A percentile compares a stretch with the other conserved stretches of the same genome.
Evolutionary conservation across 805 yeast genomes (phyloP).

Genomic region (Ogataea methanolica): DNA sequence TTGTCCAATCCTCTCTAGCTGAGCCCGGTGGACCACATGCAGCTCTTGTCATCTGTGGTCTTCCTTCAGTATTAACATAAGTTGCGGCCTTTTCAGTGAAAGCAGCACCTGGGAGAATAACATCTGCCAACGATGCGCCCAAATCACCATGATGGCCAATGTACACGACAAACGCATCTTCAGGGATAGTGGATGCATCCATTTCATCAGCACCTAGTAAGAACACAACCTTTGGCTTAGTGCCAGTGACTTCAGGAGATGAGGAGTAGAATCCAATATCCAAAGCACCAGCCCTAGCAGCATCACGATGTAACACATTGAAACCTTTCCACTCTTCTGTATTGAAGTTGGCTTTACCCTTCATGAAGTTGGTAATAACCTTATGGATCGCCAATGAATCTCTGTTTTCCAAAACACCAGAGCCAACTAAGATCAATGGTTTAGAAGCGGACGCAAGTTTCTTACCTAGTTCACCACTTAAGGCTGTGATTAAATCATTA

Average conservation of each 20-base stretch:
- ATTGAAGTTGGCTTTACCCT: slow-evolving; percentile 52
- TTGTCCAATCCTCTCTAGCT: slow-evolving; percentile 91
- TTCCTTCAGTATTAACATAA: slow-evolving; percentile 85
- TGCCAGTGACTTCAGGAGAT: slow-evolving; percentile 39
- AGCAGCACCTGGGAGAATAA: slow-evolving; percentile 81
- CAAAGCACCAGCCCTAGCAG: slow-evolving; percentile 82
- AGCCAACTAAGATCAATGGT: slow-evolving; percentile 78
- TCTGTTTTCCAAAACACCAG: slow-evolving; percentile 65
- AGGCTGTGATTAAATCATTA: slow-evolving; percentile 52
- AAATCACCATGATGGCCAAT: slow-evolving; percentile 91
- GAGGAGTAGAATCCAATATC: slow-evolving; percentile 72
- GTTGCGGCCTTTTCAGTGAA: slow-evolving; percentile 85
- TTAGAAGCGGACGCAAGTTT: slow-evolving; percentile 60
- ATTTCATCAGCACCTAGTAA: slow-evolving; percentile 83
- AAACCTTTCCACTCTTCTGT: slow-evolving; percentile 78
- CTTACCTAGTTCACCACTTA: slow-evolving; percentile 65
- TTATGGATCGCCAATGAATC: slow-evolving; percentile 62
- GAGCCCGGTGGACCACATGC: slow-evolving; percentile 85
- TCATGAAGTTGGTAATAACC: slow-evolving; percentile 56
- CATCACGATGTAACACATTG: slow-evolving; percentile 77
- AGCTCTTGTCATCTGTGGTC: slow-evolving; percentile 80
- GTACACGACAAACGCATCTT: slow-evolving; percentile 82
- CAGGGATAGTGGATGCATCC: slow-evolving; percentile 62
- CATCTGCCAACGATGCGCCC: slow-evolving; percentile 87
- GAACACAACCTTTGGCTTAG: slow-evolving; percentile 70